Conservation (phyloP, 2,329 filamentous ascomycete species). For the Pseudogymnoascus sp. region DNA sequence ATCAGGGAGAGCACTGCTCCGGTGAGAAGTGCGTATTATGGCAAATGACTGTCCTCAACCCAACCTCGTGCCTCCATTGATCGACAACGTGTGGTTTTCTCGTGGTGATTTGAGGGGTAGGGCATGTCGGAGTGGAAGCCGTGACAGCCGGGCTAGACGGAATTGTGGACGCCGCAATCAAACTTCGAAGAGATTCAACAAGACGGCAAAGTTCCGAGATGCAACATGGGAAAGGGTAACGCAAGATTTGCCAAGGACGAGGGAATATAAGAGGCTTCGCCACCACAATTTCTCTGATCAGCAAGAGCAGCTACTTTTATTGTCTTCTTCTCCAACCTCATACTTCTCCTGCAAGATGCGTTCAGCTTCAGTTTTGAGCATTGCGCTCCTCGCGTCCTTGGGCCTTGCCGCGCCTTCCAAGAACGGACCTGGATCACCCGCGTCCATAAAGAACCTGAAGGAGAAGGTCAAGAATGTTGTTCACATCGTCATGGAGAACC, state of each 20-base stretch:
- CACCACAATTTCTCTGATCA: neutral
- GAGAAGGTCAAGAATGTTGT: constrained; percentile 40
- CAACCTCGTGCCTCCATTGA: neutral
- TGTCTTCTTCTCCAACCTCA: neutral
- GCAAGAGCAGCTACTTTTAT: neutral
- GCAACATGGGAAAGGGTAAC: neutral
- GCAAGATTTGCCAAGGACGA: neutral
- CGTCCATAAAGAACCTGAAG: constrained; percentile 28
- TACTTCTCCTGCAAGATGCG: neutral
- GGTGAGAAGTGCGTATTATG: neutral
- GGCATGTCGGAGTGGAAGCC: neutral
- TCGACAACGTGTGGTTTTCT: neutral
- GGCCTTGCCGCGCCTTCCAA: neutral
- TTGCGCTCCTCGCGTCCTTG: neutral
- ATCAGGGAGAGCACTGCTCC: neutral
- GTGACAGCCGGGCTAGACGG: neutral
- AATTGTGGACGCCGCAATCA: neutral
- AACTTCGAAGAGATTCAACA: neutral
- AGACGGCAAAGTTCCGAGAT: neutral
- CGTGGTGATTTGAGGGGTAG: neutral
- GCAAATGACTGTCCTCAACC: neutral
- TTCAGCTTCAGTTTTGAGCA: neutral
- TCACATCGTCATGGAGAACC: constrained; percentile 36
- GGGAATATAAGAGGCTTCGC: neutral
- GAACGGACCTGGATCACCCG: constrained; percentile 21